Evolutionary conservation across 352 stramenopile genomes (phyloP), one percentile per base, ranked within the genome.

Genomic region (Globisporangium nodosum): DNA sequence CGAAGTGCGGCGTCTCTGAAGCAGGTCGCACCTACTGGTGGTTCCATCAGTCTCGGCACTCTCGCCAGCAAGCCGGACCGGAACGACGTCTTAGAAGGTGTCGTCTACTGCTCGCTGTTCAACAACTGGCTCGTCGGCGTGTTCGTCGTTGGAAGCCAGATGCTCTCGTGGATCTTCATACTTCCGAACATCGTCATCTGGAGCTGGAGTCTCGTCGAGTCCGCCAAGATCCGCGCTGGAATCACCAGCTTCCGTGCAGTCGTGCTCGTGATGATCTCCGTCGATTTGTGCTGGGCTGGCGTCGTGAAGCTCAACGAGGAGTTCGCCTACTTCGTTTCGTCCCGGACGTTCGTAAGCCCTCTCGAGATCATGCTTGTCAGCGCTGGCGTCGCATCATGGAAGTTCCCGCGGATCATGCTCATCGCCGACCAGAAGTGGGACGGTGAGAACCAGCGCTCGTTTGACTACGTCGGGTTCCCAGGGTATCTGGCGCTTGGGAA

Each of bases 141-240:
- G 11, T 51, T 82, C 47, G 65, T 55, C 1, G 1, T 68, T 30
- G 18, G 60, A 5, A 64, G 63, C 2, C 65, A 70, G n/a, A 43
- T 78, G 33, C 48, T 88, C 35, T 84, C 73, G 35, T 88, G 75
- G 78, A 40, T 85, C 15, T 55, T 86, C 49, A 56, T 85, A n/a
- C 58, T 86, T 2, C 75, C 73, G 5, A 31, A 81, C 71, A 63
- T 64, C 65, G 40, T 65, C 69, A 42, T 73, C 33, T 83, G 70
- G 46, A 56, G 65, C 5, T 81, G 70, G 70, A 71, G 66, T 4
- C 56, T 61, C 40, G 76, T 72, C 0, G 18, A 37, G 6, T 54
- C 56, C 5, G 61, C 61, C 21, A 68, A 68, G 51, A 46, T 81
- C 39, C 72, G 85, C 37, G 73, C 68, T 0, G 63, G 69, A 1